Evolutionary conservation across 2,329 filamentous ascomycete species (phyloP).

Genomic region (Xylaria sp.): DNA sequence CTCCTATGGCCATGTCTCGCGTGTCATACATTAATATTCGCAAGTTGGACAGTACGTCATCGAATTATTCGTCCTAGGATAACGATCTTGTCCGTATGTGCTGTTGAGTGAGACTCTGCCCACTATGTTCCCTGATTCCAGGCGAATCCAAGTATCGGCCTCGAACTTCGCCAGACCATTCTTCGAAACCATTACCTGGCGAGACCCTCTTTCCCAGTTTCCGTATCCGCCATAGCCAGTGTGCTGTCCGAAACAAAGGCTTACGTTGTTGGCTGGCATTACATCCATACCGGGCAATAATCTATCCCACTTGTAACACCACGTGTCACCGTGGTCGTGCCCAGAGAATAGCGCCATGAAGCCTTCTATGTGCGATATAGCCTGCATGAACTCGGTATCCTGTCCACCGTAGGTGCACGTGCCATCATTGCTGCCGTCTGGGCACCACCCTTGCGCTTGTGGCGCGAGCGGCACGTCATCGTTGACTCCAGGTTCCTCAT

Average conservation of each 20-base stretch:
- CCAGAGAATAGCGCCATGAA: constrained; percentile 66
- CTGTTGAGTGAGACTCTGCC: constrained; percentile 61
- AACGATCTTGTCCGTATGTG: constrained; percentile 63
- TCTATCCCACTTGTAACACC: constrained; percentile 58
- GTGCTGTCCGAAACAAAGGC: constrained; percentile 66
- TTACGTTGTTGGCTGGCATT: constrained; percentile 46
- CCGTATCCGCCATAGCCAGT: constrained; percentile 75
- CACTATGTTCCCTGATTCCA: constrained; percentile 61
- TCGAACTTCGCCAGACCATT: constrained; percentile 46
- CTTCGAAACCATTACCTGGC: constrained; percentile 59
- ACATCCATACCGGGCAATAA: constrained; percentile 39
- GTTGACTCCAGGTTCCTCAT: constrained; percentile 52
- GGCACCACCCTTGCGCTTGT: constrained; percentile 53
- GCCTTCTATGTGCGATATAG: constrained; percentile 59
- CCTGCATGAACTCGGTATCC: constrained; percentile 68
- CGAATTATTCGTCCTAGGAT: constrained; percentile 51
- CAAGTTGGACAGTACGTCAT: constrained; percentile 41
- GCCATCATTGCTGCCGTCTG: constrained; percentile 45
- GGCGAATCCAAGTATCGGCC: constrained; percentile 64
- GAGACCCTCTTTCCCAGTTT: constrained; percentile 64
- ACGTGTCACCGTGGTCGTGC: constrained; percentile 69
- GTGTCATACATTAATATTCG: constrained; percentile 21
- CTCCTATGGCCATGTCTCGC: neutral
- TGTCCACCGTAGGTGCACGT: constrained; percentile 54
- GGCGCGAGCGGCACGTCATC: constrained; percentile 49